Evolutionary conservation across 306 rosid species (phyloP), one percentile per base, ranked within the genome.

Genomic region (Canavalia gladiata): DNA sequence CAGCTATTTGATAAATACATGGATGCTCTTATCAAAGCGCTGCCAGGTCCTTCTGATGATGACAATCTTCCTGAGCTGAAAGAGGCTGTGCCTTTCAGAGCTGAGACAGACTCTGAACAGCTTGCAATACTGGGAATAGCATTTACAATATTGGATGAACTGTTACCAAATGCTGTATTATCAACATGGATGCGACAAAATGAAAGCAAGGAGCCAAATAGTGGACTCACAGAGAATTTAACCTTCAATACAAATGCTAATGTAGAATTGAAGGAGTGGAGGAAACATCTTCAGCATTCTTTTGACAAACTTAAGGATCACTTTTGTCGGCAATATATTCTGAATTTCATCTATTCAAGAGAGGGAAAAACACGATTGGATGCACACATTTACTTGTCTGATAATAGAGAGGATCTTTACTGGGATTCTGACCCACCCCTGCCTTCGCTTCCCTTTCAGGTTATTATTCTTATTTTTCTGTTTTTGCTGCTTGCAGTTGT

Each of bases 361-460:
- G 99, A 95, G 86, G 99, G 98, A 41, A 90, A 86, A 81, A 95
- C 99, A 68, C 85, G 88, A 78, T 81, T 95, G 85, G 83, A 92
- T 88, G 99, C 98, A 46, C 90, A 88, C 37, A 91, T 95, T 64
- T 93, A 95, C 91, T 71, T 90, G 78, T 83, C 64, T 81, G 91
- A 85, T 84, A 85, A 86, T 63, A 90, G 79, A 68, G 94, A 93
- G 49, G 91, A 93, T 86, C 79, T 79, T 82, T 82, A 85, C 83
- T 77, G 88, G 96, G 97, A 80, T 34, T 81, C 96, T 77, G 88
- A 75, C 29, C 94, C 90, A 41, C 94, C 90, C 35, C 84, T 89
- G 79, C 99, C 99, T 75, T 95, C 99, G 0, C 99, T 95, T 87
- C 99, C 99, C 51, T 95, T 95, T 90, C 99, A 95, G 99, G 99